Percentiles rank a stretch among this genome's conserved stretches.
Conservation (phyloP, 2,329 filamentous ascomycete species). For the Davidsoniella virescens region DNA sequence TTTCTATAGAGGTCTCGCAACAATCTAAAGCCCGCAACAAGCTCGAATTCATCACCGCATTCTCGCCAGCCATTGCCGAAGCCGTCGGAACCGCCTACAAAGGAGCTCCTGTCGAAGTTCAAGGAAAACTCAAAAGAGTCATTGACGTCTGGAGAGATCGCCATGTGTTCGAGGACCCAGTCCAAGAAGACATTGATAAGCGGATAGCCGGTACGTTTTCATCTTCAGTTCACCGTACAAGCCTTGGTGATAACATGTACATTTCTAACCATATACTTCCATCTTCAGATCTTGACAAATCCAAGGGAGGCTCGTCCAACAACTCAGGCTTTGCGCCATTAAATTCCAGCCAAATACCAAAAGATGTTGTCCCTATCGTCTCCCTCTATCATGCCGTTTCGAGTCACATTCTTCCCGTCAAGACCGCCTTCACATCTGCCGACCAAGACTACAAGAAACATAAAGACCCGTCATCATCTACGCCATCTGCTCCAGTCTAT, state of each 20-base stretch:
- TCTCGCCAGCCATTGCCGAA: constrained; percentile 81
- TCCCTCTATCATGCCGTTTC: constrained; percentile 56
- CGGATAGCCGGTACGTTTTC: constrained; percentile 54
- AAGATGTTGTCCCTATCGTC: constrained; percentile 62
- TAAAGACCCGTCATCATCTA: constrained; percentile 49
- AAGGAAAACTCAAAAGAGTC: constrained; percentile 73
- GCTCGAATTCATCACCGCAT: constrained; percentile 81
- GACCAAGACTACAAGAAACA: constrained; percentile 74
- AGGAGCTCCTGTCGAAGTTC: constrained; percentile 69
- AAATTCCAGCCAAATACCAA: constrained; percentile 45
- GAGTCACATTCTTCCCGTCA: constrained; percentile 54
- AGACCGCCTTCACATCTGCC: constrained; percentile 51
- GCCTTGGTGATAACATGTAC: constrained; percentile 13
- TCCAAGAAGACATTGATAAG: constrained; percentile 66
- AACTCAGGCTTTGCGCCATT: constrained; percentile 32
- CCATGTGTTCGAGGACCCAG: constrained; percentile 63
- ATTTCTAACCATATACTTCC: no score
- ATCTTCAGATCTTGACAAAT: constrained; percentile 43
- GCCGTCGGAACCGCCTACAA: constrained; percentile 85
- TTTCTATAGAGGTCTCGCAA: constrained; percentile 66
- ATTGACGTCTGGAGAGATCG: constrained; percentile 89
- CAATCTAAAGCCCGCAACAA: constrained; percentile 88
- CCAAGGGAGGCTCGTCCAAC: constrained; percentile 36
- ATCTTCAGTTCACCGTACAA: not conserved
- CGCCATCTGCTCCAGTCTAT: constrained; percentile 75